Conservation (phyloP, 139 green algal species). For the Tetradesmus lagerheimii region DNA sequence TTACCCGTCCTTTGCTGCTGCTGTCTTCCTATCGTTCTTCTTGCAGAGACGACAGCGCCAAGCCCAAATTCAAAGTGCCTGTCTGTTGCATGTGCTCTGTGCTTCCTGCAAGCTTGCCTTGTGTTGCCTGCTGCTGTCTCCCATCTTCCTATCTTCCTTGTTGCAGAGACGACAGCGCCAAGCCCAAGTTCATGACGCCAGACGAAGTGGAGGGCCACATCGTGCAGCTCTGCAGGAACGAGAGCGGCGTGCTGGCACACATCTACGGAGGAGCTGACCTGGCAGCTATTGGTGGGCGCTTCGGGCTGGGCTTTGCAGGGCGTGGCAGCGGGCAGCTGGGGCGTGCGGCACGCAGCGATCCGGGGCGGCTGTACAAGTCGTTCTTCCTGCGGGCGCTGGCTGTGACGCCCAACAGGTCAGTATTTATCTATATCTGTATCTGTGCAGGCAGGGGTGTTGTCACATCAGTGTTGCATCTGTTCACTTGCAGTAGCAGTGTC, state of each 20-base stretch:
- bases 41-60: no score
- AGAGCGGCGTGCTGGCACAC: constrained; percentile 75
- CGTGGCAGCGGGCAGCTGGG: constrained; percentile 6
- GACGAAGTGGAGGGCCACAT: constrained; percentile 84
- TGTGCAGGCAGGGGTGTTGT: no score
- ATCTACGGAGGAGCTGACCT: constrained; percentile 66
- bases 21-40: no score
- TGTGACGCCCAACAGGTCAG: constrained; percentile 89
- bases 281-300: not conserved
- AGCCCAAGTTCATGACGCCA: constrained; percentile 77
- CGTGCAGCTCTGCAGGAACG: constrained; percentile 78
- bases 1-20: no score
- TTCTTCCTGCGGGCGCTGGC: constrained; percentile 94
- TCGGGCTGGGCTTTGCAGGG: not conserved
- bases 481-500: not conserved
- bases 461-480: no score
- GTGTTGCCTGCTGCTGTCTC: not conserved
- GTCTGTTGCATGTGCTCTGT: no score
- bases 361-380: constrained; percentile 65
- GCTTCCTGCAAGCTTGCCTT: not conserved
- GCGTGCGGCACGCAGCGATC: not conserved
- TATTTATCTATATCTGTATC: not conserved
- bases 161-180: constrained; percentile 52
- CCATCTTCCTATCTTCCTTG: not conserved
- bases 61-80: no score